Evolutionary conservation across 1,139 yeast species (phyloP).

Genomic region (Nakaseomyces sp.): DNA sequence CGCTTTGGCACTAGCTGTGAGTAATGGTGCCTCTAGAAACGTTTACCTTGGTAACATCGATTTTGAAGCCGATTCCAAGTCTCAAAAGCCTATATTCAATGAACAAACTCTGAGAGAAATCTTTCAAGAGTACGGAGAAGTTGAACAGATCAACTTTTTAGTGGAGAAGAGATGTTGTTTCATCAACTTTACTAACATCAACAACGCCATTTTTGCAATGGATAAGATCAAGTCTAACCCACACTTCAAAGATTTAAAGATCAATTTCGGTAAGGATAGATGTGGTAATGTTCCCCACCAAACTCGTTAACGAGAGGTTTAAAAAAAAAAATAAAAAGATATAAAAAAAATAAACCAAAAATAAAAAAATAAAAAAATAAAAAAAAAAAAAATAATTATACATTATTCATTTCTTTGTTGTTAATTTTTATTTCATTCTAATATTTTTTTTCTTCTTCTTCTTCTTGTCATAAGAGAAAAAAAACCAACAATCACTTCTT

Average conservation of each 20-base stretch:
- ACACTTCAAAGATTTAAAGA: constrained; percentile 46
- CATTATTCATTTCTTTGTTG: not conserved
- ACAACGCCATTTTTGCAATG: constrained; percentile 80
- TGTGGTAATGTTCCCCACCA: constrained; percentile 62
- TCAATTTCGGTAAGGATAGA: constrained; percentile 87
- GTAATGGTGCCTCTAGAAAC: constrained; percentile 90
- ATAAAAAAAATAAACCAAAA: not conserved
- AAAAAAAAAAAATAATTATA: not conserved
- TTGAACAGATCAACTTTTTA: constrained; percentile 86
- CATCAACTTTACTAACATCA: constrained; percentile 80
- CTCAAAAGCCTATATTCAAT: constrained; percentile 23
- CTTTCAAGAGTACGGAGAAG: constrained; percentile 78
- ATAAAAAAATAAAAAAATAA: not conserved
- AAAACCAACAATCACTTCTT: not conserved
- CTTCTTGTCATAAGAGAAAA: too few species aligned
- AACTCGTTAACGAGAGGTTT: too few species aligned
- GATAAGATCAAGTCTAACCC: constrained; percentile 49
- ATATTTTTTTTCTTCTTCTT: not conserved
- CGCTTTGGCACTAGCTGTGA: constrained; percentile 72
- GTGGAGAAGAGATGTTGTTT: constrained; percentile 84
- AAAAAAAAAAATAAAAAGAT: not conserved
- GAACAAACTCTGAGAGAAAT: constrained; percentile 59
- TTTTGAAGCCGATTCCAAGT: constrained; percentile 27
- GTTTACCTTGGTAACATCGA: constrained; percentile 73
- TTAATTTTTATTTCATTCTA: too few species aligned